Evolutionary conservation across 805 yeast species (phyloP).

Genomic region (Lipomyces yamadae): DNA sequence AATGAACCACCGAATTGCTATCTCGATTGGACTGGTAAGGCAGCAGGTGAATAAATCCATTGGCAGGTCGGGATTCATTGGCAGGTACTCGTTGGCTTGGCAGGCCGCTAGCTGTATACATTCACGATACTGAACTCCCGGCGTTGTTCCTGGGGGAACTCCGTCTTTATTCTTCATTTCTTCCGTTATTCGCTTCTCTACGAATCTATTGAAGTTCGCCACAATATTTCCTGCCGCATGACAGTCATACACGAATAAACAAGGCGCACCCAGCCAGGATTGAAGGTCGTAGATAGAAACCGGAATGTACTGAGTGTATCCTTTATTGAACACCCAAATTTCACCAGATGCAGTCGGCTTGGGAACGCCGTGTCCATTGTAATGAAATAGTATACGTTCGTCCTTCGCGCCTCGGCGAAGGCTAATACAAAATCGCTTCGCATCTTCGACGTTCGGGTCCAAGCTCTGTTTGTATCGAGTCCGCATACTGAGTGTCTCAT

Average conservation of each 20-base stretch:
- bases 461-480: slow-evolving; percentile 88
- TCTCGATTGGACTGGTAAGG: slow-evolving; percentile 92
- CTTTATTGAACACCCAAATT: slow-evolving; percentile 97
- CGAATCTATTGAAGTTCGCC: slow-evolving; percentile 84
- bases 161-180: slow-evolving; percentile 49
- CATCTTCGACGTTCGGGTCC: slow-evolving; percentile 95
- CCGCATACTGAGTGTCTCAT: slow-evolving; percentile 83
- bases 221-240: slow-evolving; percentile 93
- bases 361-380: slow-evolving; percentile 98
- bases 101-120: slow-evolving; percentile 96
- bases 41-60: slow-evolving; percentile 97
- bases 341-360: slow-evolving; percentile 96
- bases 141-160: slow-evolving; percentile 57
- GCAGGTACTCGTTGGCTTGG: slow-evolving; percentile 78
- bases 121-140: slow-evolving; percentile 71
- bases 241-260: slow-evolving; percentile 92
- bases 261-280: slow-evolving; percentile 98
- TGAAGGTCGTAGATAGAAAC: slow-evolving; percentile 93
- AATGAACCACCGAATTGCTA: slow-evolving; percentile 88
- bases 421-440: slow-evolving; percentile 87
- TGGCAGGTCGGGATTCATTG: slow-evolving; percentile 92
- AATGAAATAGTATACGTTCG: slow-evolving; percentile 89
- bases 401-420: slow-evolving; percentile 89
- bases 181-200: slow-evolving; percentile 85
- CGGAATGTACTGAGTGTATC: slow-evolving; percentile 96